Percentiles rank a stretch among this genome's conserved stretches.
Conservation (phyloP, 2,329 filamentous ascomycete species). For the Alternaria ethzedia region DNA sequence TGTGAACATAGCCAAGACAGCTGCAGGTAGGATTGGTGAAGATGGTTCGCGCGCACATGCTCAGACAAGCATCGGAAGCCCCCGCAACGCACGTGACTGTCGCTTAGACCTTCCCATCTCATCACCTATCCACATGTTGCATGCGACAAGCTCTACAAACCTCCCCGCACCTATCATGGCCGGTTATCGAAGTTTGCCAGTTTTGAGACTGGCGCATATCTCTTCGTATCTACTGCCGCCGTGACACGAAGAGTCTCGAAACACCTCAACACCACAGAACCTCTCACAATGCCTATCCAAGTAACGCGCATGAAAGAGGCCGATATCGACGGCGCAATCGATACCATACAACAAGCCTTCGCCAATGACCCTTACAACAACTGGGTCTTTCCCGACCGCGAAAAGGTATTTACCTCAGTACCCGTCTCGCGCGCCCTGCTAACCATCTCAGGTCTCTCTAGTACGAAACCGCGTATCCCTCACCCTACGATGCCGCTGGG, state of each 20-base stretch:
- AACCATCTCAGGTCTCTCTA: conserved; percentile 45
- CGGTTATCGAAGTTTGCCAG: background rate
- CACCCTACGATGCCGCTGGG: conserved; percentile 71
- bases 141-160: conserved; percentile 8
- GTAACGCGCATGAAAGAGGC: conserved; percentile 62
- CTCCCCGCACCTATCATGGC: conserved; percentile 23
- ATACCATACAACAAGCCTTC: conserved; percentile 71
- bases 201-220: background rate
- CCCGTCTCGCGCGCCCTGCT: background rate
- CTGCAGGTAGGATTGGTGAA: background rate
- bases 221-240: background rate
- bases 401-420: conserved; percentile 53
- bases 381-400: conserved; percentile 67
- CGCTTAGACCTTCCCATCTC: conserved; percentile 8
- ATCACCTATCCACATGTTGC: conserved; percentile 1
- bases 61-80: background rate
- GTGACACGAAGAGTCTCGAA: background rate
- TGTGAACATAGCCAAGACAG: background rate
- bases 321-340: conserved; percentile 69
- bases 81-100: conserved; percentile 5
- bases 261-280: background rate
- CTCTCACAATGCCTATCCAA: conserved; percentile 54
- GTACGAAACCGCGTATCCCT: conserved; percentile 68
- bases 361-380: conserved; percentile 70
- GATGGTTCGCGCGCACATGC: background rate